Conservation (phyloP, 148 eudicot genomes). For the Fagopyrum tataricum region DNA sequence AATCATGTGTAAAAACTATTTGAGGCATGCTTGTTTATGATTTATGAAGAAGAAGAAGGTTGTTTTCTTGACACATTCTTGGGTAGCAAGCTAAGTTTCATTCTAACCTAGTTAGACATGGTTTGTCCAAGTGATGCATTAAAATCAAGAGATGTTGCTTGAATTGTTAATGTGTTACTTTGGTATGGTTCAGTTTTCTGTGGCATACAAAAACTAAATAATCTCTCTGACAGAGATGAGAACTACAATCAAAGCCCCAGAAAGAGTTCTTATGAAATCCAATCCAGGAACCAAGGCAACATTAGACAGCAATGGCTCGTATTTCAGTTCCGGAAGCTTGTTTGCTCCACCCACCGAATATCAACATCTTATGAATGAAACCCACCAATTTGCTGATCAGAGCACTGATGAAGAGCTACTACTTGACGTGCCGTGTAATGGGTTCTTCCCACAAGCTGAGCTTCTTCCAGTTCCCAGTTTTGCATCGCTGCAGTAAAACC, state of each 20-base stretch:
- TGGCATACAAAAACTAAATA: neutral
- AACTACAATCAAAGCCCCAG: constrained; percentile 45
- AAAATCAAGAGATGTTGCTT: no score
- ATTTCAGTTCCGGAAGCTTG: constrained; percentile 49
- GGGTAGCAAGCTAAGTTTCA: neutral
- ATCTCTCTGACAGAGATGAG: constrained; percentile 36
- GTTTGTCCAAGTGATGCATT: neutral
- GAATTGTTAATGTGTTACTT: neutral
- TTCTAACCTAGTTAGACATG: neutral
- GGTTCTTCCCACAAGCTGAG: constrained; percentile 88
- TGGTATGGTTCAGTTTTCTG: neutral
- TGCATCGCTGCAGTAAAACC: constrained; percentile 38
- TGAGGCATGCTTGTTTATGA: no score
- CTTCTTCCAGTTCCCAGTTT: constrained; percentile 50
- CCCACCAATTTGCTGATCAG: constrained; percentile 48
- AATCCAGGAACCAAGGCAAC: constrained; percentile 31
- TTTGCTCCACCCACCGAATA: constrained; percentile 12
- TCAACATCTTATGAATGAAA: constrained; percentile 33
- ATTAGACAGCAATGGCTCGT: constrained; percentile 32
- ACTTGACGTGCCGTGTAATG: constrained; percentile 71
- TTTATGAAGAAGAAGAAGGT: no score
- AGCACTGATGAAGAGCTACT: constrained; percentile 73
- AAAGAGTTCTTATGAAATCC: constrained; percentile 31
- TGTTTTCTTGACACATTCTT: neutral
- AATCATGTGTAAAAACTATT: neutral